Evolutionary conservation across 805 yeast genomes (phyloP).

Genomic region (Pichia cephalocereana): DNA sequence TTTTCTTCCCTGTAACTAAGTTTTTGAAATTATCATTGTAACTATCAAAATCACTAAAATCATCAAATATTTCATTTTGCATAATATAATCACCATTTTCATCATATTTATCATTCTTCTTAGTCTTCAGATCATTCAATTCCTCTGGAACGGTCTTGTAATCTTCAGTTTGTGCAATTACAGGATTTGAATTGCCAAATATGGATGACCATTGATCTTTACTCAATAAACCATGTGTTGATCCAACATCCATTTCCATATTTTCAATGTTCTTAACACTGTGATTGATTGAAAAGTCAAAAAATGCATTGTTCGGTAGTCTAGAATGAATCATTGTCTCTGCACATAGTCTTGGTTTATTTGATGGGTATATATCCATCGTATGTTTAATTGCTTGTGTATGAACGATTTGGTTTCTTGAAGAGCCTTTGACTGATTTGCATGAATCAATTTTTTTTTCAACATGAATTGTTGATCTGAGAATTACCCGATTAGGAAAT

Average conservation of each 20-base stretch:
- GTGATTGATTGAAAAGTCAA: not conserved
- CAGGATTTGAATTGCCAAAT: not conserved
- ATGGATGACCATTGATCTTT: not conserved
- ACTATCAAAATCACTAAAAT: not conserved
- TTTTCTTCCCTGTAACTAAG: not conserved
- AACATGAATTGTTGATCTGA: no score
- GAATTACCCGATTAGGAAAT: no score
- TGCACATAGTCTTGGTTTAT: not conserved
- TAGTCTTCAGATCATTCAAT: not conserved
- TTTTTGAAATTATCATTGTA: not conserved
- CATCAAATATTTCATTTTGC: not conserved
- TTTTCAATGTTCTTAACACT: conserved; percentile 1
- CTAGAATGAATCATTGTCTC: conserved; percentile 3
- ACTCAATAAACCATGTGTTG: not conserved
- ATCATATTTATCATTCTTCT: not conserved
- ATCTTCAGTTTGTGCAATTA: not conserved
- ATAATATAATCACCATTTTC: not conserved
- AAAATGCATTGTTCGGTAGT: not conserved
- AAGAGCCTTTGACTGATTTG: no score
- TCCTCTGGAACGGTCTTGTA: not conserved
- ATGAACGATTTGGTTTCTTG: no score
- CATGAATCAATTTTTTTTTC: no score
- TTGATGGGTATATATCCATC: no score
- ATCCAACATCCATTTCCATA: not conserved
- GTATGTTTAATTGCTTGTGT: no score